A percentile compares a stretch with the other conserved stretches of the same genome.
These are phyloP conservation scores for Hyphopichia burtonii DNA, from an alignment of 1,139 yeast genomes.

Conservation along the genomic window DNA sequence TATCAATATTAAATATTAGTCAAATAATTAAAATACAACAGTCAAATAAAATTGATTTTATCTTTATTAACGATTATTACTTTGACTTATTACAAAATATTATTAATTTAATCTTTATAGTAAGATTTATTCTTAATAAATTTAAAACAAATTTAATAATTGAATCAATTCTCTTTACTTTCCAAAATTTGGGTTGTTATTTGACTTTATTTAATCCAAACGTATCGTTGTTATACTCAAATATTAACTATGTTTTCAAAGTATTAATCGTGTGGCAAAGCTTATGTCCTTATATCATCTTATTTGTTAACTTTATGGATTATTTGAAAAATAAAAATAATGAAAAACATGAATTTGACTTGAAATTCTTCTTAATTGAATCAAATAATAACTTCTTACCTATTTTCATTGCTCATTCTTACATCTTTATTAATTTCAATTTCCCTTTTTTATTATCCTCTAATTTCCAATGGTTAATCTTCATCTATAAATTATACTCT, in stretches of 20 bases:
- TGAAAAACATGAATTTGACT: background rate
- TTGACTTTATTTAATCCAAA: constrained; percentile 9
- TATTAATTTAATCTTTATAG: constrained; percentile 20
- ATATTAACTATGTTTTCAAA: constrained; percentile 6
- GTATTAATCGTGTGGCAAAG: constrained; percentile 10
- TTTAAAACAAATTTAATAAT: background rate
- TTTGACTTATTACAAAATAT: constrained; percentile 19
- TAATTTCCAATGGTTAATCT: constrained; percentile 4
- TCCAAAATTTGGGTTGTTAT: constrained; percentile 16
- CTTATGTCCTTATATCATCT: constrained; percentile 14
- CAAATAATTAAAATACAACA: background rate
- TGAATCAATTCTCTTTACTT: constrained; percentile 15
- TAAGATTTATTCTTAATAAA: constrained; percentile 14
- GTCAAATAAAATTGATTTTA: constrained; percentile 4
- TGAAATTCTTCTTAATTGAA: constrained; percentile 13
- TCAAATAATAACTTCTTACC: constrained; percentile 29
- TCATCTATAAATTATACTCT: constrained; percentile 14
- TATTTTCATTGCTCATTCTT: constrained; percentile 27
- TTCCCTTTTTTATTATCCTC: constrained; percentile 12
- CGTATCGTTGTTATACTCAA: constrained; percentile 9
- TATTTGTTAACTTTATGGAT: constrained; percentile 13
- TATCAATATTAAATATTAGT: constrained; percentile 24
- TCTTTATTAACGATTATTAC: constrained; percentile 10
- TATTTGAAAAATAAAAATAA: constrained; percentile 2
- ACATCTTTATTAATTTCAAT: constrained; percentile 17